Evolutionary conservation across 176 grass and related monocot genomes (phyloP), one percentile per base, ranked within the genome.

Genomic region (Thinopyrum elongatum): DNA sequence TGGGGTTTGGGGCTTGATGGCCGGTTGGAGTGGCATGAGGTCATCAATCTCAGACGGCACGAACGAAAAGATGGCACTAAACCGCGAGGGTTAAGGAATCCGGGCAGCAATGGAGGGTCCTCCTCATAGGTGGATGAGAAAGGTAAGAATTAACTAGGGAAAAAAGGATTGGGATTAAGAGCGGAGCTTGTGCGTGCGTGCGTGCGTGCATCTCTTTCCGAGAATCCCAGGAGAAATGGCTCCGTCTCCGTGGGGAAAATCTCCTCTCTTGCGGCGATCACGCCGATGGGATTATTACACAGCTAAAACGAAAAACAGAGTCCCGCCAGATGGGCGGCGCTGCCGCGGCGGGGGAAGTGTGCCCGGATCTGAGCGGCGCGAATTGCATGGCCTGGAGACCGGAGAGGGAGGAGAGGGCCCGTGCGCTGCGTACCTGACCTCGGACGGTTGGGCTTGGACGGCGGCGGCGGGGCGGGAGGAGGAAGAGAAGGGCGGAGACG

Each of bases 1-100:
- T 60, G 5, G 15, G 8, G 66, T 51, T 21, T 47, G 14, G 3
- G 3, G 70, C 12, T 26, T 74, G 3, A 27, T 19, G 22, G 28
- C 25, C 19, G 1, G 53, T 35, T 35, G 55, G n/a, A 73, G 74
- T 61, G 67, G n/a, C 84, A 39, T 75, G 85, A 84, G 34, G 42
- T 84, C 67, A 87, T 74, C 81, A 83, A 84, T 74, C 81, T 91
- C n/a, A 78, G 89, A 69, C 66, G 29, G 15, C 63, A 34, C 84
- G 58, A 49, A 80, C 15, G 16, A 70, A 62, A 66, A 51, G 65
- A 66, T 34, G 4, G 78, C 55, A 35, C n/a, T 3, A 16, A 46
- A 46, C 78, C 36, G 62, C 10, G 69, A 38, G 30, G 68, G 61
- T 51, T 61, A 23, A 79, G 67, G 58, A 75, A 89, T 74, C 59